Base-by-base conservation (phyloP, 1,139 yeast species). In the Trichomonascaceae sp. region DNA sequence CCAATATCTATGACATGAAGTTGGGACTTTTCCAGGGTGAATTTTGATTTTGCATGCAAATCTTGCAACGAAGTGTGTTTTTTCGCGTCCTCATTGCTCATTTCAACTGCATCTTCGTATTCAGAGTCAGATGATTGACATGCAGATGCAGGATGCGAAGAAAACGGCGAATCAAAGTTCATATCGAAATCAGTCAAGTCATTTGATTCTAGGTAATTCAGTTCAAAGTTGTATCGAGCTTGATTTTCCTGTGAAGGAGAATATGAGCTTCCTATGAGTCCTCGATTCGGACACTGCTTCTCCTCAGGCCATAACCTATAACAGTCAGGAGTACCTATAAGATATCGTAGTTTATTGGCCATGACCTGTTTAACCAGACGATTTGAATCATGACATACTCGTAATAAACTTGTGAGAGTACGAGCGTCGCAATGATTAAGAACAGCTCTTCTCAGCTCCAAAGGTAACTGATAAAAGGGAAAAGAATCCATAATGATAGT, bases 401-500 rank as follows among this genome's bases (percentile, higher is more conserved):
- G 52, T 38, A 60, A 50, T 22, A 58, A 46, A 5, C 38, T 19
- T 5, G 56, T 52, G 41, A 61, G 53, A 10, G 60, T 52, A 22
- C 48, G 51, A 32, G 55, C 49, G 43, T 58, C 53, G 54, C 63
- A 60, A n/a, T 41, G 18, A n/a, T 53, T 58, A 47, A 61, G 54
- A 1, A 61, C 55, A 10, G 50, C 45, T 27, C 53, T 50, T 50
- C 56, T 58, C 19, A 61, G 38, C 50, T 61, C 64, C 15, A 53
- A 30, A 15, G 63, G 63, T 18, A 60, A 45, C 18, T 53, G 54
- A 12, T 27, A 5, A 38, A 53, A 49, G 6, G 47, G 45, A 15
- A 38, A 44, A 17, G n/a, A 30, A 18, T 71, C 58, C 81, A 74
- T 49, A 87, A 84, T 30, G 83, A 63, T 66, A 88, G 44, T 82